Percentiles rank a stretch among this genome's conserved stretches.
phyloP scores from a whole-genome alignment of 148 eudicot species.

The Spergularia bocconei region DNA sequence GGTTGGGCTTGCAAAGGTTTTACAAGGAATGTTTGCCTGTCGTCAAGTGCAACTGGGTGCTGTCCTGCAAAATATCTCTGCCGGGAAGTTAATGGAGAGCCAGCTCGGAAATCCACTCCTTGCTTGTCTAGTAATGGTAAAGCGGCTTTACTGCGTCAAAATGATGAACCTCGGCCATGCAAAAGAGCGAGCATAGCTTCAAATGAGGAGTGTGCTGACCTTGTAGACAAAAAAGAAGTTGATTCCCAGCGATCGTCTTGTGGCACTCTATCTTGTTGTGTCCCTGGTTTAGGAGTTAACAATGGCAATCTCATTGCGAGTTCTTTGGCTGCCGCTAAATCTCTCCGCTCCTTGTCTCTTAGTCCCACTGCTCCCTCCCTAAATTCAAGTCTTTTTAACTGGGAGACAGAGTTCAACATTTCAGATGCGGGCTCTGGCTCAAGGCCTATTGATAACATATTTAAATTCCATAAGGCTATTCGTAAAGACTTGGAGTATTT shows the following conservation, averaged over 20 bases:
- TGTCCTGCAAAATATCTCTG: constrained; percentile 54
- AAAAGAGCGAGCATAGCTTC: constrained; percentile 38
- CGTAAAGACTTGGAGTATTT: constrained; percentile 94
- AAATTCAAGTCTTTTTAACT: constrained; percentile 85
- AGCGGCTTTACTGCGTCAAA: constrained; percentile 16
- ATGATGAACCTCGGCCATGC: constrained; percentile 38
- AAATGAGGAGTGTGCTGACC: constrained; percentile 30
- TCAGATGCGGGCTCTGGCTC: constrained; percentile 45
- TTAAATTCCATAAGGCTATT: constrained; percentile 91
- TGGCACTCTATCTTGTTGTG: constrained; percentile 72
- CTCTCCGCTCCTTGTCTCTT: constrained; percentile 77
- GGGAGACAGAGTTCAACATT: constrained; percentile 71
- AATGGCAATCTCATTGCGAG: constrained; percentile 45
- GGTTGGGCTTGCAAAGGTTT: constrained; percentile 98
- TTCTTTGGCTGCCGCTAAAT: constrained; percentile 71
- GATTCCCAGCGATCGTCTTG: constrained; percentile 39
- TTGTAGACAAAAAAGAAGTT: constrained; percentile 29
- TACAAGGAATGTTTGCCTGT: constrained; percentile 57
- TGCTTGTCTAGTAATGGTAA: constrained; percentile 29
- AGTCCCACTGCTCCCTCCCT: constrained; percentile 84
- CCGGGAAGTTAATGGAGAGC: constrained; percentile 35
- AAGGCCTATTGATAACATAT: constrained; percentile 89
- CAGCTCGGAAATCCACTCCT: constrained; percentile 38
- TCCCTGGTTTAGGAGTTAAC: constrained; percentile 86
- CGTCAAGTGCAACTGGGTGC: constrained; percentile 57